A percentile compares a stretch with the other conserved stretches of the same genome.
phyloP scores from a whole-genome alignment of 495 filamentous ascomycete species.

The Aspergillus carlsbadensis region DNA sequence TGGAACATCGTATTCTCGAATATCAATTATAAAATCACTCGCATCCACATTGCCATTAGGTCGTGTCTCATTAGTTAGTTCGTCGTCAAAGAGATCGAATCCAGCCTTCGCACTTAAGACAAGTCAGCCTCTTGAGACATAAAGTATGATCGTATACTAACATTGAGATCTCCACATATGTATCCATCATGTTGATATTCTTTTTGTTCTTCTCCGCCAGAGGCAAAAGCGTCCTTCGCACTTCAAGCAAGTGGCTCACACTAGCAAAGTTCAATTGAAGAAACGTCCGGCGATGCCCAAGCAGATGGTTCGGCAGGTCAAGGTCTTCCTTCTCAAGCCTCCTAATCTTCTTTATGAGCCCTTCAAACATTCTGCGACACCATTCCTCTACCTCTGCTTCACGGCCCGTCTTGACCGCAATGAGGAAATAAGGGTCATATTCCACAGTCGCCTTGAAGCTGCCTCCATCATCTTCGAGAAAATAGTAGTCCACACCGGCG shows the following conservation, averaged over 20 bases:
- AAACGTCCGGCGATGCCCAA: constrained; percentile 86
- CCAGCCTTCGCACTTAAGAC: constrained; percentile 70
- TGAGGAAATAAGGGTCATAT: constrained; percentile 94
- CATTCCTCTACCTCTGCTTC: constrained; percentile 97
- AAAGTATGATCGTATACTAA: constrained; percentile 38
- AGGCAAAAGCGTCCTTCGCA: constrained; percentile 78
- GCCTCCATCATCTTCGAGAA: constrained; percentile 87
- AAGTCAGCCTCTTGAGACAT: constrained; percentile 25
- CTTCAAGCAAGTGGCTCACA: constrained; percentile 78
- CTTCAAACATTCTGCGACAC: constrained; percentile 81
- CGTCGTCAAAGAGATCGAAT: constrained; percentile 95
- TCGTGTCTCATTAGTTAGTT: constrained; percentile 81
- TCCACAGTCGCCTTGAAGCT: constrained; percentile 97
- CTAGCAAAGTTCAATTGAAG: constrained; percentile 85
- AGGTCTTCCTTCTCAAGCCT: constrained; percentile 90
- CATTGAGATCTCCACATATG: constrained; percentile 94
- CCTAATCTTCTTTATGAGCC: constrained; percentile 73
- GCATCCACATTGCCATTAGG: constrained; percentile 79
- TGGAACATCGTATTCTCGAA: constrained; percentile 97
- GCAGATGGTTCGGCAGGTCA: constrained; percentile 91
- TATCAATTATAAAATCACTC: constrained; percentile 97
- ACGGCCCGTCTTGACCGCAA: constrained; percentile 82
- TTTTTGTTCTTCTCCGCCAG: constrained; percentile 96
- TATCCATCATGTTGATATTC: constrained; percentile 93
- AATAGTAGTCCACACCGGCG: constrained; percentile 94